These are phyloP conservation scores for Coemansia sp. DNA, from an alignment of 192 early-diverging fungal genomes.

Conservation along the genomic window DNA sequence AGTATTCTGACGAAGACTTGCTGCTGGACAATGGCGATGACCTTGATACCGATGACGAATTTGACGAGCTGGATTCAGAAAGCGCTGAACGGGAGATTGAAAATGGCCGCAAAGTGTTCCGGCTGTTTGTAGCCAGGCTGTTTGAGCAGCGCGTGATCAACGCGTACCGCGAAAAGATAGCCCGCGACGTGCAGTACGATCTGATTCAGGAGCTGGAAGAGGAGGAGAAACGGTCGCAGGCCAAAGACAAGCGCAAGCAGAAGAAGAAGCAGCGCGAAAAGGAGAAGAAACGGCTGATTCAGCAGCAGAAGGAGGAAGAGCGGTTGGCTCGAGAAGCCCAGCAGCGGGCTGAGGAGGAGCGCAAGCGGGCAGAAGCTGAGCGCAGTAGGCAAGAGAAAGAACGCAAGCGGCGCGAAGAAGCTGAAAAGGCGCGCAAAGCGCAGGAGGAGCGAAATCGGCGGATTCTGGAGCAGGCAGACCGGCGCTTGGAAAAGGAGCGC, in stretches of 20 bases:
- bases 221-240: slow-evolving; percentile 66
- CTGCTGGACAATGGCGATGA: slow-evolving; percentile 59
- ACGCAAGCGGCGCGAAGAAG: slow-evolving; percentile 31
- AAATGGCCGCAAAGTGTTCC: slow-evolving; percentile 90
- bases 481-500: slow-evolving; percentile 35
- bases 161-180: slow-evolving; percentile 93
- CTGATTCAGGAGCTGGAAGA: slow-evolving; percentile 86
- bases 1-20: slow-evolving; percentile 21
- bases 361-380: slow-evolving; percentile 21
- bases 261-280: slow-evolving; percentile 64
- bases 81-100: slow-evolving; percentile 79
- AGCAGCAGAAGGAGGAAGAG: slow-evolving; percentile 47
- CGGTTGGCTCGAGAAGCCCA: slow-evolving; percentile 27
- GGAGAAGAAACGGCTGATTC: slow-evolving; percentile 54
- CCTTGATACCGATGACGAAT: slow-evolving; percentile 64
- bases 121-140: slow-evolving; percentile 93
- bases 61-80: slow-evolving; percentile 67
- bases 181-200: slow-evolving; percentile 80
- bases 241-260: slow-evolving; percentile 65
- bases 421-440: slow-evolving; percentile 20
- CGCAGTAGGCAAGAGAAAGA: slow-evolving; percentile 24
- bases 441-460: slow-evolving; percentile 46
- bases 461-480: slow-evolving; percentile 43
- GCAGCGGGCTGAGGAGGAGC: slow-evolving; percentile 35
- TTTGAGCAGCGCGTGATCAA: slow-evolving; percentile 95